Percentiles rank a stretch among this genome's conserved stretches.
These are phyloP conservation scores for Pleurotus cornucopiae DNA, from an alignment of 768 basidiomycete genomes.

Conservation along the genomic window DNA sequence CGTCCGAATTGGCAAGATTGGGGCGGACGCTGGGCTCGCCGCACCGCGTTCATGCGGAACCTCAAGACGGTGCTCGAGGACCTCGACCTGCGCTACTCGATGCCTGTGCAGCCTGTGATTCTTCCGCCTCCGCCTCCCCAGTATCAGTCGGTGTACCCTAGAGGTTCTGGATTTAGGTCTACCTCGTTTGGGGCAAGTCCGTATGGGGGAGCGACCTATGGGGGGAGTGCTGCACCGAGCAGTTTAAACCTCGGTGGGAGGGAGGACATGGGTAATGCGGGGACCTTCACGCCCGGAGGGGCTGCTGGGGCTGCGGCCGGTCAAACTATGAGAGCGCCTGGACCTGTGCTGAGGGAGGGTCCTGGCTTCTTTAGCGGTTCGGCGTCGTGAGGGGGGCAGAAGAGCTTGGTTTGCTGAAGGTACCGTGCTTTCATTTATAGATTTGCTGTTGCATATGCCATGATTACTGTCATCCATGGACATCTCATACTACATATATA, in stretches of 20 bases:
- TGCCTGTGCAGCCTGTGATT: slow-evolving; percentile 72
- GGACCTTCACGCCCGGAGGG: slow-evolving; percentile 11
- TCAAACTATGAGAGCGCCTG: neutral
- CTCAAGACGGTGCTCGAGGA: slow-evolving; percentile 71
- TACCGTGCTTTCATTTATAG: too few species aligned
- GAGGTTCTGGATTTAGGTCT: too few species aligned
- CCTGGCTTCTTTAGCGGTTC: slow-evolving; percentile 1
- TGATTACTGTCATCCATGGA: too few species aligned
- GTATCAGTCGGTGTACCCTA: neutral
- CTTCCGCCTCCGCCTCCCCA: slow-evolving; percentile 27
- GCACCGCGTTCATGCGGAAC: slow-evolving; percentile 72
- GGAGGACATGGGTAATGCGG: slow-evolving; percentile 12
- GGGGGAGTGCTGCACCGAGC: neutral
- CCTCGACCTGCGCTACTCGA: slow-evolving; percentile 63
- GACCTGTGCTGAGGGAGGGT: neutral
- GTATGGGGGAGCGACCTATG: neutral
- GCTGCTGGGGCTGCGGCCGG: neutral
- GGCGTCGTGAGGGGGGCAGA: too few species aligned
- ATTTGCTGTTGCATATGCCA: too few species aligned
- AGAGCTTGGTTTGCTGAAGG: too few species aligned
- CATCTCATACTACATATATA: too few species aligned
- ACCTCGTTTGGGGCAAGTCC: neutral
- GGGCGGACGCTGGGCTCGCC: slow-evolving; percentile 75
- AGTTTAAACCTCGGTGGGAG: neutral
- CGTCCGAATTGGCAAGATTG: slow-evolving; percentile 86